phyloP scores from a whole-genome alignment of 1,284 basidiomycete species.

The Somion occarium region DNA sequence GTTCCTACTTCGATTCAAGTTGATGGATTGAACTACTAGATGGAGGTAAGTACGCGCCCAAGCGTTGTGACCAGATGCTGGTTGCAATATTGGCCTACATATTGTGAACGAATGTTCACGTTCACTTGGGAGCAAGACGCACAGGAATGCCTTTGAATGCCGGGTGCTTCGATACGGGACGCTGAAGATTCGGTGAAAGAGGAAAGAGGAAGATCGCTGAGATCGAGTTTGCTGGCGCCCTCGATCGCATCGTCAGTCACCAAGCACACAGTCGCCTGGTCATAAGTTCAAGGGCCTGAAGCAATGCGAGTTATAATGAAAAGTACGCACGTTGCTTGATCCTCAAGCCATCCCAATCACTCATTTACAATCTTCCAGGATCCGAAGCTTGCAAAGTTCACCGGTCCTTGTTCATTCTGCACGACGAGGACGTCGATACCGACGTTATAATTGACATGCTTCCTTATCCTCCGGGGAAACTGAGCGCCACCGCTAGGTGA shows the following conservation, averaged over 20 bases:
- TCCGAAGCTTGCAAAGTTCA: too few relatives aligned
- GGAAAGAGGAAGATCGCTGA: not conserved
- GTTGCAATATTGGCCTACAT: too few relatives aligned
- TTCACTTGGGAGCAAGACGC: not conserved
- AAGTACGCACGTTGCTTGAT: too few relatives aligned
- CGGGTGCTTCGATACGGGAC: not conserved
- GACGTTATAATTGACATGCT: not conserved
- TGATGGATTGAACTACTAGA: not conserved
- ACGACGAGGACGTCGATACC: too few relatives aligned
- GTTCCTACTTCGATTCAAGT: too few relatives aligned
- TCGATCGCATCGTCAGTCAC: not conserved
- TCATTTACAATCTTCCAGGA: too few relatives aligned
- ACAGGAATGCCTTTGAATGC: not conserved
- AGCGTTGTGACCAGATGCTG: too few relatives aligned
- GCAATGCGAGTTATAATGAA: too few relatives aligned
- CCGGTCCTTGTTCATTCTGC: too few relatives aligned
- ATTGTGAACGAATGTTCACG: too few relatives aligned
- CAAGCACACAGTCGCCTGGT: not conserved
- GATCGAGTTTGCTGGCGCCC: not conserved
- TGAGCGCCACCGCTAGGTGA: not conserved
- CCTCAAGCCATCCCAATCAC: too few relatives aligned
- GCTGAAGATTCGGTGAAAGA: not conserved
- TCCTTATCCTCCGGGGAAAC: slow-evolving; percentile 1
- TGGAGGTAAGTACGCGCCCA: not conserved
- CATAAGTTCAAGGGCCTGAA: too few relatives aligned